phyloP scores from a whole-genome alignment of 371 early-diverging fungal species.

The Rhizopus arrhizus region DNA sequence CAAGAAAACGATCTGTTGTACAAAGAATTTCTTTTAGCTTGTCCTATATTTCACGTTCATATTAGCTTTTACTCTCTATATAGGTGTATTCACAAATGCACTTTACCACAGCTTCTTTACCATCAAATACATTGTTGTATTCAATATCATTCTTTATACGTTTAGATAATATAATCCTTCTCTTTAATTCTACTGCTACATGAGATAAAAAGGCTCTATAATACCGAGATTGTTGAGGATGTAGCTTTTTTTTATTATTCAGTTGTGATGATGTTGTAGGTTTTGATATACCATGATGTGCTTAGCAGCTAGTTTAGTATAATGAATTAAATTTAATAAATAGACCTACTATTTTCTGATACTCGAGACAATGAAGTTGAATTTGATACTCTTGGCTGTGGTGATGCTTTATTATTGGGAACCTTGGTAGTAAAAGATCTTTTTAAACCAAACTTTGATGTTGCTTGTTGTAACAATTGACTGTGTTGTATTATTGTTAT shows the following conservation, averaged over 20 bases:
- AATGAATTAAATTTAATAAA: not conserved
- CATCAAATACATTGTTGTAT: slow-evolving; percentile 79
- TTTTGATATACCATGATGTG: not conserved
- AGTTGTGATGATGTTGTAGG: too few relatives aligned
- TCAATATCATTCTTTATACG: slow-evolving; percentile 77
- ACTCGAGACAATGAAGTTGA: slow-evolving; percentile 5
- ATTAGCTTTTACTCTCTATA: not conserved
- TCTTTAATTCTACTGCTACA: slow-evolving; percentile 73
- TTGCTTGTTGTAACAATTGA: slow-evolving; percentile 24
- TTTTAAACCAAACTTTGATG: slow-evolving; percentile 18
- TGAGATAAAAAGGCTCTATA: slow-evolving; percentile 81
- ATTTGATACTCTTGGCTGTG: slow-evolving; percentile 9
- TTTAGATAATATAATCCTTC: slow-evolving; percentile 46
- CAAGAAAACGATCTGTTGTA: slow-evolving; percentile 67
- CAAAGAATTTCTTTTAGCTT: slow-evolving; percentile 57
- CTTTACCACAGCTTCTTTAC: slow-evolving; percentile 78
- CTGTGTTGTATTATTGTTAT: slow-evolving; percentile 13
- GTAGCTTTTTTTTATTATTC: too few relatives aligned
- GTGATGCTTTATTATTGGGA: not conserved
- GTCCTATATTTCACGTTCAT: slow-evolving; percentile 50
- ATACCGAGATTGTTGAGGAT: not conserved
- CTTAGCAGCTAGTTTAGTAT: not conserved
- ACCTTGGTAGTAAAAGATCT: slow-evolving; percentile 20
- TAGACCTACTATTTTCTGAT: not conserved
- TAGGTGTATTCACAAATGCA: not conserved